Base-by-base conservation (phyloP, 768 basidiomycete species). In the Nevesoporus exiguus region DNA sequence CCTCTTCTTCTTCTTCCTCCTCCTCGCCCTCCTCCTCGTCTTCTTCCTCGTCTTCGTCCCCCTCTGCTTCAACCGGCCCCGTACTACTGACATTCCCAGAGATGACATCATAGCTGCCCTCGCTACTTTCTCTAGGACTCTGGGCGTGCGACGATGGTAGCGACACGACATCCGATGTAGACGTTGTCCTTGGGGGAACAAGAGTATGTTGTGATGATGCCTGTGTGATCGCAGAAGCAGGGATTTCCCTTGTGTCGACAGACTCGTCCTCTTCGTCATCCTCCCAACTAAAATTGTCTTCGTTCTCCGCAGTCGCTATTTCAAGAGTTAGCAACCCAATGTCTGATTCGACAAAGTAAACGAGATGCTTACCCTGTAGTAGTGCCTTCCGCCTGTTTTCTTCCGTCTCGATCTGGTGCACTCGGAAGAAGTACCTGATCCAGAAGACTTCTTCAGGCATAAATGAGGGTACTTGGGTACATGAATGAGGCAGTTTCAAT, bases 281-380 rank as follows among this genome's bases (percentile, higher is more conserved):
- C 66, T 94, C 93, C 93, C 93, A 96, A 62, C 83, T 88, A 70
- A 96, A 93, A 54, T 91, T 87, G 31, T 95, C 93, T 42, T 96
- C 93, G 25, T 79, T 82, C 53, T 87, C 83, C 8, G 75, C 69
- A 4, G 84, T 76, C n/a, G 79, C 83, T 85, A 57, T 53, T 47
- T 55, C 47, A 41, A 40, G 42, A 11, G 13, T 46, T 33, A 60
- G 47, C 24, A 30, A 43, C 49, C 24, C 15, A 25, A 41, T 29
- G 39, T 48, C 31, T 21, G 25, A 31, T 33, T 40, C 1, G 21
- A 29, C 49, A 50, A 24, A 47, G 50, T 25, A 24, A 13, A 36
- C 19, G 37, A 21, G 34, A 13, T 13, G 61, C 74, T 19, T 63
- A 87, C 93, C 83, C 76, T 84, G 79, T 31, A 95, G 73, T 31